Evolutionary conservation across 257 asterid species (phyloP).

Genomic region (Haberlea rhodopensis): DNA sequence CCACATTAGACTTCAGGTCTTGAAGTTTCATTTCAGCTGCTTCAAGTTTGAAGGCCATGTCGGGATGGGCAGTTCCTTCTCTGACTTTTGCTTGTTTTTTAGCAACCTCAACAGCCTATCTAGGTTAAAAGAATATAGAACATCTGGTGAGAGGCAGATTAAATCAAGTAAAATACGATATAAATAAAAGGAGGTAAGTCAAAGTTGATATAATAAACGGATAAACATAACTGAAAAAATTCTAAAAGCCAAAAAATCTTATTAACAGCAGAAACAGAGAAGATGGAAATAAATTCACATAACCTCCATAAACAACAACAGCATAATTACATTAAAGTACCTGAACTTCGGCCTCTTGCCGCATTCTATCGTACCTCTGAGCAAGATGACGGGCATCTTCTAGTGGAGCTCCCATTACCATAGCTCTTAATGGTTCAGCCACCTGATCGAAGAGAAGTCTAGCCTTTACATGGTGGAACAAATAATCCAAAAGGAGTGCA

Average conservation of each 20-base stretch:
- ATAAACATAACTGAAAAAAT: slow-evolving; percentile 20
- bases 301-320: neutral
- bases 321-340: slow-evolving; percentile 41
- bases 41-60: slow-evolving; percentile 81
- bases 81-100: slow-evolving; percentile 82
- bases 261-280: neutral
- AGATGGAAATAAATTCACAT: neutral
- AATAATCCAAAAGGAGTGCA: slow-evolving; percentile 13
- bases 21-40: slow-evolving; percentile 85
- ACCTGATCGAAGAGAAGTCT: slow-evolving; percentile 51
- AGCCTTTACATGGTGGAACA: slow-evolving; percentile 3
- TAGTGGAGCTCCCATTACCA: slow-evolving; percentile 99
- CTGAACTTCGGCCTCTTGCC: slow-evolving; percentile 99
- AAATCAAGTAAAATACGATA: slow-evolving; percentile 22
- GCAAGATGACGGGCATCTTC: slow-evolving; percentile 99
- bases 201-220: neutral
- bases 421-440: slow-evolving; percentile 96
- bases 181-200: neutral
- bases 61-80: slow-evolving; percentile 89
- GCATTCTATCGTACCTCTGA: slow-evolving; percentile 94
- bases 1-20: slow-evolving; percentile 77
- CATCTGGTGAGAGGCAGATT: slow-evolving; percentile 23
- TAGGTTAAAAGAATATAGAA: slow-evolving; percentile 47
- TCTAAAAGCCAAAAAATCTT: neutral
- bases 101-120: slow-evolving; percentile 96